phyloP scores from a whole-genome alignment of 208 protist species.

The Balamuthia mandrillaris region DNA sequence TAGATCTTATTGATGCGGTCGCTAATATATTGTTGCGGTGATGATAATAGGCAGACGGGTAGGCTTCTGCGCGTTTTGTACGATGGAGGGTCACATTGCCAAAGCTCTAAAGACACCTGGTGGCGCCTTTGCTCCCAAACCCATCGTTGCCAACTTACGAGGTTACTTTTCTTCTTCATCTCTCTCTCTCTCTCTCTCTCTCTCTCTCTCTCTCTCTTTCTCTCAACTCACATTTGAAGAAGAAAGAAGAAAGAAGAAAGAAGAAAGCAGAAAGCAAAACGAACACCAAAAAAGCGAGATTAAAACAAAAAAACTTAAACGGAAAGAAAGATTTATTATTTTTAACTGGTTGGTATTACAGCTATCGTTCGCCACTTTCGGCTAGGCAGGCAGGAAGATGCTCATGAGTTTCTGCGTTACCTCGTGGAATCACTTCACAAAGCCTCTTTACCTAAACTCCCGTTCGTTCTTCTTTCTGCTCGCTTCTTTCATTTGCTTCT shows the following conservation, averaged over 20 bases:
- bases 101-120: not conserved
- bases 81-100: slow-evolving; percentile 56
- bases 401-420: slow-evolving; percentile 79
- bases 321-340: not conserved
- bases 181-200: too few species aligned
- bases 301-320: not conserved
- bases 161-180: slow-evolving; percentile 19
- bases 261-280: not conserved
- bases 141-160: slow-evolving; percentile 51
- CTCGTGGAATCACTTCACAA: slow-evolving; percentile 71
- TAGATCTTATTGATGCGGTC: too few species aligned
- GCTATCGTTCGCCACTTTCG: slow-evolving; percentile 63
- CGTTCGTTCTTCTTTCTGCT: too few species aligned
- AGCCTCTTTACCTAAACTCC: slow-evolving; percentile 42
- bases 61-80: slow-evolving; percentile 67
- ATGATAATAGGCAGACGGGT: too few species aligned
- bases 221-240: not conserved
- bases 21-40: too few species aligned
- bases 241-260: too few species aligned
- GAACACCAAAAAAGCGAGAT: not conserved
- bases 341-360: not conserved
- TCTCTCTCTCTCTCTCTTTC: too few species aligned
- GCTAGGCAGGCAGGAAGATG: slow-evolving; percentile 76
- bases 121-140: slow-evolving; percentile 41
- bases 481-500: too few species aligned